A percentile compares a stretch with the other conserved stretches of the same genome.
Conservation (phyloP, 2,329 filamentous ascomycete species). For the Calycina herbarum region DNA sequence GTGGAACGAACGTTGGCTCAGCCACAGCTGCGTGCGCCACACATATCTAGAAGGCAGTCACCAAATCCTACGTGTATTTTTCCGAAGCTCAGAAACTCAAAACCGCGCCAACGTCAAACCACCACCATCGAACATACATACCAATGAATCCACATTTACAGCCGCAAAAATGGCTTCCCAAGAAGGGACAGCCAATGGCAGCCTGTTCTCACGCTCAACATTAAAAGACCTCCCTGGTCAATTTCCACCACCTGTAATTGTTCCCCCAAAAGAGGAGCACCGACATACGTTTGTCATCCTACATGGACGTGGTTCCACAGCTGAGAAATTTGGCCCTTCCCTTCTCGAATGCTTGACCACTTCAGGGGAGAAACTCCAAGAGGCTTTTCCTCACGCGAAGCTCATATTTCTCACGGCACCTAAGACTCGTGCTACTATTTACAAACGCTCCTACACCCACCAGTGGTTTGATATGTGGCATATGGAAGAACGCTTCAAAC, state of each 20-base stretch:
- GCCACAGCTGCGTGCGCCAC: background rate
- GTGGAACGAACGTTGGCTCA: background rate
- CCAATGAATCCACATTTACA: background rate
- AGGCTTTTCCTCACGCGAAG: slow-evolving; percentile 44
- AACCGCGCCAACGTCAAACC: too few relatives aligned
- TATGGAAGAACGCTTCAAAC: slow-evolving; percentile 33
- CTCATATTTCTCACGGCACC: slow-evolving; percentile 54
- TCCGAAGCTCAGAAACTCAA: too few relatives aligned
- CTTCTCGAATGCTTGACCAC: slow-evolving; percentile 39
- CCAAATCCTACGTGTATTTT: too few relatives aligned
- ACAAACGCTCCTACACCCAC: slow-evolving; percentile 41
- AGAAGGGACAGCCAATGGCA: background rate
- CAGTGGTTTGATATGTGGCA: slow-evolving; percentile 51
- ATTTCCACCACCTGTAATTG: slow-evolving; percentile 23
- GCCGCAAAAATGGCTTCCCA: background rate
- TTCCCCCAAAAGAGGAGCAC: slow-evolving; percentile 35
- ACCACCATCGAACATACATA: too few relatives aligned
- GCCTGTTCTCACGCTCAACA: slow-evolving; percentile 3
- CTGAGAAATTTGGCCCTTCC: slow-evolving; percentile 42
- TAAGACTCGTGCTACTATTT: slow-evolving; percentile 41
- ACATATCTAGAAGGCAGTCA: background rate
- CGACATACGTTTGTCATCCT: slow-evolving; percentile 44
- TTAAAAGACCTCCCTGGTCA: slow-evolving; percentile 7
- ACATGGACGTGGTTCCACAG: slow-evolving; percentile 50
- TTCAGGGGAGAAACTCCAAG: slow-evolving; percentile 31